Base-by-base conservation (phyloP, 768 basidiomycete genomes). In the Coprinellus micaceus region DNA sequence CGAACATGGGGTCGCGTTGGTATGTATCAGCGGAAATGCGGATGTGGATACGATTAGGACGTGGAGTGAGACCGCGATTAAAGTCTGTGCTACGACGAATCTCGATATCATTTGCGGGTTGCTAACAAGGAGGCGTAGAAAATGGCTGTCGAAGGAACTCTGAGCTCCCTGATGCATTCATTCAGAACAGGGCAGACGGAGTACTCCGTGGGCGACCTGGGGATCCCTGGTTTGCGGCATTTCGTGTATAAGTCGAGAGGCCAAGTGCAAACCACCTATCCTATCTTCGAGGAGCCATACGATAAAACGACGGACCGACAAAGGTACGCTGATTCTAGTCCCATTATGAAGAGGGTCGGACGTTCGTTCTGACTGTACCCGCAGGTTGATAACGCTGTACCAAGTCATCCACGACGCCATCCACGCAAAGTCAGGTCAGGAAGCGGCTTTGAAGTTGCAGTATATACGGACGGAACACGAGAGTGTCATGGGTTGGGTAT, bases 401-500 rank as follows among this genome's bases (percentile, higher is more conserved):
- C 94, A 98, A 70, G 81, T 74, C 5, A 68, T 97, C 3, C 88
- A 95, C 63, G 94, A 98, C 63, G 82, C 86, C 0, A 86, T 99
- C 17, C 96, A 98, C 65, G 90, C 89, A 7, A 89, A 89, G 62
- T 94, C 94, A 0, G 88, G 90, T 1, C 91, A 94, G 64, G 83
- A 83, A 52, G 81, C 82, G 2, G 80, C 88, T 0, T 75, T 96
- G 59, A 95, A 94, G 70, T 71, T 98, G 58, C 89, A 96, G 59
- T 97, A 91, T 65, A 76, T 96, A 12, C 83, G 85, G 7, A 94
- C 93, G 0, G 85, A 89, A 54, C 83, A 84, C 44, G 97, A 98
- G 74, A 86, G 86, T 53, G 85, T 96, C 25, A 83, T 98, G 77
- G 96, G 93, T 44, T 98, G 97, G 96, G 95, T 98, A 67, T 55